Base-by-base conservation (phyloP, 306 rosid genomes). In the Quercus dentata region DNA sequence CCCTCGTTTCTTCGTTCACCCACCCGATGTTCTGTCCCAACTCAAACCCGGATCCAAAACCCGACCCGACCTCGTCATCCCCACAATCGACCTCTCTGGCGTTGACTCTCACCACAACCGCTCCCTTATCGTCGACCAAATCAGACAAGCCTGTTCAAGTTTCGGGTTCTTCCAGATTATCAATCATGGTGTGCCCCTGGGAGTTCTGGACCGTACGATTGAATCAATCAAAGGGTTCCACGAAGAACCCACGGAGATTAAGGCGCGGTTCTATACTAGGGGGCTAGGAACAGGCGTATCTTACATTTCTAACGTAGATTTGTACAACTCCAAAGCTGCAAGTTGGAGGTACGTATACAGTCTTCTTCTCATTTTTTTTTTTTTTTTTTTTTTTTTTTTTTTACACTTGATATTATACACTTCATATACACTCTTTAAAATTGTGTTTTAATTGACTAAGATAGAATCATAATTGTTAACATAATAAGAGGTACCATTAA, bases 91-190 rank as follows among this genome's bases (percentile, higher is more conserved):
- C 56, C 83, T 87, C 31, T 20, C 79, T 9, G 76, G 25, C 30
- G 17, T 78, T 13, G 6, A 70, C 68, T 62, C 82, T 23, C 35
- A 33, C 38, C 73, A 52, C 1, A 44, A 56, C 17, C 92, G 88
- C 8, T 27, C 79, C 20, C 27, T 61, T 0, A 20, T 84, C 27
- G 88, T 78, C 18, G 80, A 74, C 28, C 79, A 80, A 13, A 46
- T 86, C 74, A 64, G 67, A 58, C 65, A n/a, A 27, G 87, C 90
- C 20, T 65, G 84, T 38, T 68, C 87, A 2, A 67, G 78, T 6
- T 35, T 62, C 44, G 90, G 89, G 6, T 79, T 86, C 80, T 33
- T 89, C 83, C 92, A 82, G 67, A 80, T 86, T 55, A 74, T 83
- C 76, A 86, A 83, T 73, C 90, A 89, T 31, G 89, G 85, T 1